A percentile compares a stretch with the other conserved stretches of the same genome.
Evolutionary conservation across 768 basidiomycete genomes (phyloP).

Genomic region (Auricularia sp.): DNA sequence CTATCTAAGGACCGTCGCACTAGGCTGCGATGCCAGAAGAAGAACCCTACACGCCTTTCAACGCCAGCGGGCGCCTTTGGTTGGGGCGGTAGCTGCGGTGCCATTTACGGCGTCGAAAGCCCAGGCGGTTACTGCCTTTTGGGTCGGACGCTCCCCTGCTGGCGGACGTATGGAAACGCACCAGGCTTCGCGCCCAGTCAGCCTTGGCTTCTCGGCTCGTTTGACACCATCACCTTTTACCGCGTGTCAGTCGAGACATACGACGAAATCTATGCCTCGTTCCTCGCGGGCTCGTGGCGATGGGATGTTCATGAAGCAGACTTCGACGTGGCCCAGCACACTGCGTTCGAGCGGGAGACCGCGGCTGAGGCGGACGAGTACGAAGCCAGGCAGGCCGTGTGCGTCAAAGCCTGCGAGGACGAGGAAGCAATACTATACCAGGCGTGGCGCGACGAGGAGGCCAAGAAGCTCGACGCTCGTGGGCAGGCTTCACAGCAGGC

Average conservation of each 20-base stretch:
- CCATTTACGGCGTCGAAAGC: constrained; percentile 55
- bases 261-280: constrained; percentile 20
- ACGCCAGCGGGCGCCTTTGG: constrained; percentile 66
- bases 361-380: constrained; percentile 33
- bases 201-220: constrained; percentile 53
- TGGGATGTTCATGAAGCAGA: constrained; percentile 37
- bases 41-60: constrained; percentile 62
- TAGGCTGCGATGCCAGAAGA: constrained; percentile 57
- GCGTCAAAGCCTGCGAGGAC: too few relatives aligned
- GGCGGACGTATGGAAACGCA: constrained; percentile 55
- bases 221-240: constrained; percentile 54
- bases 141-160: constrained; percentile 53
- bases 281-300: constrained; percentile 13
- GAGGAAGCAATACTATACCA: not conserved
- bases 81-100: constrained; percentile 55
- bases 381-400: constrained; percentile 26
- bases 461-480: constrained; percentile 22
- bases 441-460: constrained; percentile 31
- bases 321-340: constrained; percentile 47
- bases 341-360: constrained; percentile 31
- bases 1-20: constrained; percentile 46
- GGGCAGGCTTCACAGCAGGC: not conserved
- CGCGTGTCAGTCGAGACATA: constrained; percentile 40
- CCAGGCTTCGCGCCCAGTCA: constrained; percentile 32
- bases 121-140: constrained; percentile 60